Evolutionary conservation across 192 early-diverging fungal species (phyloP).

Genomic region (Mortierella antarctica): DNA sequence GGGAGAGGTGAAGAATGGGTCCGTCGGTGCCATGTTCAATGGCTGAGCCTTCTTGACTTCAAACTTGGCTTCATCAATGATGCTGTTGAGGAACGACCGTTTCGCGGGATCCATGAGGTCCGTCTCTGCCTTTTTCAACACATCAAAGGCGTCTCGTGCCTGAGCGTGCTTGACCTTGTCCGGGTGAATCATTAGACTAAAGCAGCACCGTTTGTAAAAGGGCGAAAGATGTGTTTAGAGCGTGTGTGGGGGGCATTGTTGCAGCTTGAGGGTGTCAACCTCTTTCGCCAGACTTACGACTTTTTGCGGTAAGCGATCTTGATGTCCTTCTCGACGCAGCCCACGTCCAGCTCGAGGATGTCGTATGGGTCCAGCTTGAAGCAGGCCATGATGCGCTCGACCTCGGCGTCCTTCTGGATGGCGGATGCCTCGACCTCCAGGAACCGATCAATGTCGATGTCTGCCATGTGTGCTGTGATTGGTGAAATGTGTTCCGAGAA

Average conservation of each 20-base stretch:
- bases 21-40: constrained; percentile 44
- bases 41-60: constrained; percentile 56
- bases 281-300: constrained; percentile 36
- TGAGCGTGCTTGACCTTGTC: constrained; percentile 67
- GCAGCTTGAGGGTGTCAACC: background rate
- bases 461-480: constrained; percentile 27
- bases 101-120: constrained; percentile 61
- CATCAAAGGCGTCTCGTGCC: constrained; percentile 65
- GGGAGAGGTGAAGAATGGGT: constrained; percentile 56
- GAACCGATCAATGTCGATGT: constrained; percentile 62
- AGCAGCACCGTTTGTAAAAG: background rate
- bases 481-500: too few relatives aligned
- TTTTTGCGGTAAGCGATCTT: constrained; percentile 70
- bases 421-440: constrained; percentile 57
- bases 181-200: constrained; percentile 67
- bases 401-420: constrained; percentile 66
- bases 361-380: constrained; percentile 69
- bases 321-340: constrained; percentile 58
- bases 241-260: background rate
- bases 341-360: constrained; percentile 60
- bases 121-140: constrained; percentile 69
- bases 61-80: constrained; percentile 67
- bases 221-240: background rate
- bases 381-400: constrained; percentile 64
- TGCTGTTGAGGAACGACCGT: constrained; percentile 56